Evolutionary conservation across 2,329 filamentous ascomycete species (phyloP).

Genomic region (Aureobasidium melanogenum): DNA sequence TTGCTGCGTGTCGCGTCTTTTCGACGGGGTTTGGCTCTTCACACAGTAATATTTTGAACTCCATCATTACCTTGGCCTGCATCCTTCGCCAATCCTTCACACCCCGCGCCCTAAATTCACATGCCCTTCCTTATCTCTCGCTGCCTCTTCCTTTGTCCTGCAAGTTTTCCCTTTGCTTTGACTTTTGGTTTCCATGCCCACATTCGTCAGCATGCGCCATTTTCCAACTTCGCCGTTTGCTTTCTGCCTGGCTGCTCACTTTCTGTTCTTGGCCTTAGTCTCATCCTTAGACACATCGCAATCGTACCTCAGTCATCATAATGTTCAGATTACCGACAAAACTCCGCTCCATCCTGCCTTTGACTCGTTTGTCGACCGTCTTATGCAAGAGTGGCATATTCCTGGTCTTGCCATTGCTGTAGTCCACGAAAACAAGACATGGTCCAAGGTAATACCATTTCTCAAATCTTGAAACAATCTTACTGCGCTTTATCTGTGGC

Average conservation of each 20-base stretch:
- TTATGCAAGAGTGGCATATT: slow-evolving; percentile 16
- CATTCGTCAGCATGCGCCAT: neutral
- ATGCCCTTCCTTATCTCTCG: neutral
- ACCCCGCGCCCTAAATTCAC: neutral
- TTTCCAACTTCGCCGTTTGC: neutral
- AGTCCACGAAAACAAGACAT: slow-evolving; percentile 14
- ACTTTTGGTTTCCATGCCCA: neutral
- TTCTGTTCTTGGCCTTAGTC: neutral
- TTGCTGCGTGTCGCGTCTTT: neutral
- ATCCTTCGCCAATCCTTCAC: neutral
- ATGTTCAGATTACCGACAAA: neutral
- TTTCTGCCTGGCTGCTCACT: neutral
- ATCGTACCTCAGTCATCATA: neutral
- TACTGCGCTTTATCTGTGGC: too few relatives aligned
- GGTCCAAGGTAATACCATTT: slow-evolving; percentile 15
- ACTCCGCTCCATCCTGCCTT: slow-evolving; percentile 12
- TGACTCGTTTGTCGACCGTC: slow-evolving; percentile 13
- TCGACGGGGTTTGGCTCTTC: neutral
- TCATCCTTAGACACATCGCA: neutral
- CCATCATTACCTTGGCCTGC: neutral
- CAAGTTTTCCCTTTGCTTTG: neutral
- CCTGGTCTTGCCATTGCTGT: slow-evolving; percentile 18
- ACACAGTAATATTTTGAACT: neutral
- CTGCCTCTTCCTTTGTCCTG: neutral
- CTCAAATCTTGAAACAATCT: neutral